phyloP scores from a whole-genome alignment of 2,329 filamentous ascomycete species.

The Tolypocladium cylindrosporum region DNA sequence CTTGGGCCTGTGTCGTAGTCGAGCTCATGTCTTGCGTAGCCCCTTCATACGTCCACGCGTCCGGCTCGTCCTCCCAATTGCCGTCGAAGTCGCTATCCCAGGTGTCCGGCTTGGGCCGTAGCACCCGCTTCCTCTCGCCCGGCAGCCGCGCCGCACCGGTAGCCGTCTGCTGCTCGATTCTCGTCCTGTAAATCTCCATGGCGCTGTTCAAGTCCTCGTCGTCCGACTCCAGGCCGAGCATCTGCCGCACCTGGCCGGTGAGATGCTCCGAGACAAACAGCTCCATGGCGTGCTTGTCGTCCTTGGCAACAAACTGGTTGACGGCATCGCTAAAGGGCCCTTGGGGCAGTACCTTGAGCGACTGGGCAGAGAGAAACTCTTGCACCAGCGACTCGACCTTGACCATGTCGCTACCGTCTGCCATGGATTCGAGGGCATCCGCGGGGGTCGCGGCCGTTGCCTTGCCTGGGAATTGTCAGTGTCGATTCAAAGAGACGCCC shows the following conservation, averaged over 20 bases:
- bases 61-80: slow-evolving; percentile 71
- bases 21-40: slow-evolving; percentile 7
- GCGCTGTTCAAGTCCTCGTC: slow-evolving; percentile 57
- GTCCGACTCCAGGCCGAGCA: slow-evolving; percentile 56
- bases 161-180: slow-evolving; percentile 61
- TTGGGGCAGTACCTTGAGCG: slow-evolving; percentile 84
- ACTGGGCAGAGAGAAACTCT: slow-evolving; percentile 79
- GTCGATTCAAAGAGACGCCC: not conserved
- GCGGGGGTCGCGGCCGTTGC: slow-evolving; percentile 42
- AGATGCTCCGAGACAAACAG: slow-evolving; percentile 66
- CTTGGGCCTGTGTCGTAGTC: slow-evolving; percentile 4
- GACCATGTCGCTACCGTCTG: slow-evolving; percentile 49
- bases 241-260: slow-evolving; percentile 57
- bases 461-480: slow-evolving; percentile 15
- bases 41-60: slow-evolving; percentile 35
- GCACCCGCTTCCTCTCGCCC: slow-evolving; percentile 28
- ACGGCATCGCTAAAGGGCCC: slow-evolving; percentile 91
- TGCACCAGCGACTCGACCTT: slow-evolving; percentile 83
- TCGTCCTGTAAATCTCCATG: slow-evolving; percentile 63
- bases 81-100: slow-evolving; percentile 93
- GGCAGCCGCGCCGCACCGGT: slow-evolving; percentile 36
- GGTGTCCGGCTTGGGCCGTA: slow-evolving; percentile 65
- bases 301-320: slow-evolving; percentile 85
- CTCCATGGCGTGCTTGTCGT: slow-evolving; percentile 88
- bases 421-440: slow-evolving; percentile 49